Conservation (phyloP, 2,329 filamentous ascomycete species). For the Rachicladosporium sp. region DNA sequence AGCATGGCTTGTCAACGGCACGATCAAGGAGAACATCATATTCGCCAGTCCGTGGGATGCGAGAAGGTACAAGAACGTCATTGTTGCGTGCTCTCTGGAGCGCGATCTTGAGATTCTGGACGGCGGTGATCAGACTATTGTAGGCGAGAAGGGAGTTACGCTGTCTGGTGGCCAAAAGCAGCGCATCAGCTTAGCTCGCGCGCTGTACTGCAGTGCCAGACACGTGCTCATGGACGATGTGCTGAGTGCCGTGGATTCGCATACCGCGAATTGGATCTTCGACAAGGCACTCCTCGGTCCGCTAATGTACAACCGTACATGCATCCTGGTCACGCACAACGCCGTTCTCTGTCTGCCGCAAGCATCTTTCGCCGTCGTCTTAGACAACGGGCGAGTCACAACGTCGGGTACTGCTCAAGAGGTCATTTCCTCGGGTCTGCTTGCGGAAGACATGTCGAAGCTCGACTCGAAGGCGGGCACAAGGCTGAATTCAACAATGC, state of each 20-base stretch:
- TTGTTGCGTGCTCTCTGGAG: conserved; percentile 81
- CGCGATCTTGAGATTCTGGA: conserved; percentile 87
- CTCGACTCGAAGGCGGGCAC: conserved; percentile 54
- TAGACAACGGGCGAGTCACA: conserved; percentile 74
- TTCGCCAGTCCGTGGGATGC: conserved; percentile 75
- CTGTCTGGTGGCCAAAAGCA: conserved; percentile 96
- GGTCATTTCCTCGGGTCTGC: conserved; percentile 72
- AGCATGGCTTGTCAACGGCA: conserved; percentile 92
- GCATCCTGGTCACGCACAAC: conserved; percentile 93
- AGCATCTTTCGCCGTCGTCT: conserved; percentile 66
- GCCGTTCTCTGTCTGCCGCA: conserved; percentile 73
- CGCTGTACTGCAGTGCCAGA: conserved; percentile 87
- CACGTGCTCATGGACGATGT: conserved; percentile 91
- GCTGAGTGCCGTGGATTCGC: conserved; percentile 89
- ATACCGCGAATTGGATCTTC: conserved; percentile 97
- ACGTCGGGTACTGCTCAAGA: conserved; percentile 66
- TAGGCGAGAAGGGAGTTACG: conserved; percentile 94
- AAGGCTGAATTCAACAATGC: conserved; percentile 54
- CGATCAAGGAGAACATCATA: conserved; percentile 89
- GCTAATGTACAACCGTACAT: conserved; percentile 78
- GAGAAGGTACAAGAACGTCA: conserved; percentile 72
- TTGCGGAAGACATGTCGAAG: conserved; percentile 75
- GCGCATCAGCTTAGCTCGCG: conserved; percentile 88
- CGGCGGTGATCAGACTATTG: conserved; percentile 80
- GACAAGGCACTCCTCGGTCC: conserved; percentile 81